Evolutionary conservation across 202 grass and related monocot species (phyloP), one percentile per base, ranked within the genome.

Genomic region (Elaeis oleifera): DNA sequence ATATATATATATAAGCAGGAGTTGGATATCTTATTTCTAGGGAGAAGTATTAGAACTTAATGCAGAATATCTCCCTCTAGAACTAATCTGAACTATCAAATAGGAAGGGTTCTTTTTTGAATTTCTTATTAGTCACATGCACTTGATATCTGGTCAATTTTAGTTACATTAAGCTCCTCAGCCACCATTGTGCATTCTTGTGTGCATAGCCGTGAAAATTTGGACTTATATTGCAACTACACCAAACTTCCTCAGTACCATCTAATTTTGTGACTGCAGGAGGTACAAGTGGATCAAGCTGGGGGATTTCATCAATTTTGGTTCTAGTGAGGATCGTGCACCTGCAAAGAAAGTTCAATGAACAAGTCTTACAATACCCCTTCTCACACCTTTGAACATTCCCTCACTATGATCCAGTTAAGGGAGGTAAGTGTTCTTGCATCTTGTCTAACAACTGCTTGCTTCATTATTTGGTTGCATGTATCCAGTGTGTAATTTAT

Each of bases 251-350:
- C 53, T 39, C 31, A 61, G 60, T 25, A 51, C 7, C 18, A 20
- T 70, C 52, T 64, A 76, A 56, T 19, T 67, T 78, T 23, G 4
- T 53, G 16, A 70, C 79, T 6, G 58, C 72, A 96, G 91, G 87
- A 63, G 73, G 82, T 78, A 80, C 81, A 82, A 81, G 64, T 58
- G 74, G 78, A 57, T 89, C 85, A 11, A 84, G 80, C 71, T 99
- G 94, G 94, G 83, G 71, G 50, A 67, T 82, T 64, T 73, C 80
- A 59, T 85, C 84, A 83, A 99, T 99, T 72, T 94, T 78, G 77
- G 75, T 58, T 74, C 71, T 58, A 90, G 54, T 48, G 94, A 99
- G 19, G 94, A 94, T 49, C 74, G 82, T 20, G 24, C 78, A 44
- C 78, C 68, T 63, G 74, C 58, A 54, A 99, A 84, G 88, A 92